phyloP scores from a whole-genome alignment of 495 filamentous ascomycete species.

The Talaromyces trachyspermus region DNA sequence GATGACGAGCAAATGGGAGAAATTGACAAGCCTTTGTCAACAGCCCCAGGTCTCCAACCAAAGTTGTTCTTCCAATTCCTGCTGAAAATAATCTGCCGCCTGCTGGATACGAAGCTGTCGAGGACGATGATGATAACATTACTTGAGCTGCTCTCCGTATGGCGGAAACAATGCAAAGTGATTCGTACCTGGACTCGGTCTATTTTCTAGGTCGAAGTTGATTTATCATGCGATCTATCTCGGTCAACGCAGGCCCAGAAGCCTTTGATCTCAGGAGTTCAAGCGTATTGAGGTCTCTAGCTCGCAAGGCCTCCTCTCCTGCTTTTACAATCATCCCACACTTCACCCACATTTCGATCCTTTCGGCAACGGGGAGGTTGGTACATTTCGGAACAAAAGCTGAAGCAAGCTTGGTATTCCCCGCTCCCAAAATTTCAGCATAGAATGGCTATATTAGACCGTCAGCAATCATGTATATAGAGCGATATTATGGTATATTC shows the following conservation, averaged over 20 bases:
- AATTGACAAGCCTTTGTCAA: background rate
- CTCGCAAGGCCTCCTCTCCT: constrained; percentile 81
- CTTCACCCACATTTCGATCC: constrained; percentile 91
- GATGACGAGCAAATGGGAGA: constrained; percentile 3
- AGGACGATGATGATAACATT: constrained; percentile 39
- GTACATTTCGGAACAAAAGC: constrained; percentile 85
- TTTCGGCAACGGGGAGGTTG: constrained; percentile 50
- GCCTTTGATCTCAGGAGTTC: constrained; percentile 52
- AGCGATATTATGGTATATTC: constrained; percentile 14
- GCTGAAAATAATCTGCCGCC: background rate
- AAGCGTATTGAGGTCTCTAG: constrained; percentile 65
- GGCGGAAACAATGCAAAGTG: too few relatives aligned
- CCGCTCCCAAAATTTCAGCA: constrained; percentile 79
- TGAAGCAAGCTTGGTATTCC: constrained; percentile 80
- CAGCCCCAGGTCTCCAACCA: background rate
- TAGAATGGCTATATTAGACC: constrained; percentile 66
- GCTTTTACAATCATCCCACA: constrained; percentile 88
- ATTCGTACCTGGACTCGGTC: constrained; percentile 3
- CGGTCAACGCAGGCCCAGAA: constrained; percentile 44
- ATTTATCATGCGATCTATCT: constrained; percentile 57
- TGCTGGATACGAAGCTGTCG: constrained; percentile 16
- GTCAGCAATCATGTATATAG: constrained; percentile 15
- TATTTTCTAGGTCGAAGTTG: constrained; percentile 46
- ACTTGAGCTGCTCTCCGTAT: too few relatives aligned
- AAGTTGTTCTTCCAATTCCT: background rate